Evolutionary conservation across 176 grass and related monocot species (phyloP).

Genomic region (Otatea glauca): DNA sequence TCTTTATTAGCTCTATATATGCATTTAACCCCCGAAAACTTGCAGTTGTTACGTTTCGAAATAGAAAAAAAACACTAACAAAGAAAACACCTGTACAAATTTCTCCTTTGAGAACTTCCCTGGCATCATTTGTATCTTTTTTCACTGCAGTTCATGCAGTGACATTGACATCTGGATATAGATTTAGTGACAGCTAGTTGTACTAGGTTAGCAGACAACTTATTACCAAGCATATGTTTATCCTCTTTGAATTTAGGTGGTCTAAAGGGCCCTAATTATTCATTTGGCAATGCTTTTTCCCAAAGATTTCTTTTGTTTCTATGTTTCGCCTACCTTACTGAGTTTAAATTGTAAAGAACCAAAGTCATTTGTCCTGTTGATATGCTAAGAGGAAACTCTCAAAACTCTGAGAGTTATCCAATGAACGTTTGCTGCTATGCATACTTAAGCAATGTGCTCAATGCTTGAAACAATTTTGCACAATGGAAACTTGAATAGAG

Average conservation of each 20-base stretch:
- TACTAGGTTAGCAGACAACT: slow-evolving; percentile 15
- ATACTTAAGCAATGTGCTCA: neutral
- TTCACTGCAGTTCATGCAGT: neutral
- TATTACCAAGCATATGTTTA: slow-evolving; percentile 17
- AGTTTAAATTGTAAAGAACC: slow-evolving; percentile 11
- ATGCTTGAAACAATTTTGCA: slow-evolving; percentile 4
- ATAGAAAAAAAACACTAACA: neutral
- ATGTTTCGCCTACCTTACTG: neutral
- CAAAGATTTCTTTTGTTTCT: slow-evolving; percentile 8
- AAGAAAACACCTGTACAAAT: neutral
- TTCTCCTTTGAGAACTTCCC: neutral
- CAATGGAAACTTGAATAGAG: slow-evolving; percentile 24
- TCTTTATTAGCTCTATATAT: neutral
- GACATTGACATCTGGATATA: slow-evolving; percentile 14
- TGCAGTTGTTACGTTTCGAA: neutral
- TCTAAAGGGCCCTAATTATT: slow-evolving; percentile 4
- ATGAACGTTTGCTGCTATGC: slow-evolving; percentile 2
- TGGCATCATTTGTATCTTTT: neutral
- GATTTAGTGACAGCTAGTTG: slow-evolving; percentile 1
- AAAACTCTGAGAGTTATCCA: neutral
- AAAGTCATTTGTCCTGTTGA: neutral
- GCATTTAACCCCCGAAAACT: neutral
- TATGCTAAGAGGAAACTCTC: slow-evolving; percentile 18
- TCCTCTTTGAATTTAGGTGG: slow-evolving; percentile 1
- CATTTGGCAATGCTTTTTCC: slow-evolving; percentile 10